Percentiles rank a stretch among this genome's conserved stretches.
phyloP scores from a whole-genome alignment of 179 eudicot species.

The Carnegiea gigantea region DNA sequence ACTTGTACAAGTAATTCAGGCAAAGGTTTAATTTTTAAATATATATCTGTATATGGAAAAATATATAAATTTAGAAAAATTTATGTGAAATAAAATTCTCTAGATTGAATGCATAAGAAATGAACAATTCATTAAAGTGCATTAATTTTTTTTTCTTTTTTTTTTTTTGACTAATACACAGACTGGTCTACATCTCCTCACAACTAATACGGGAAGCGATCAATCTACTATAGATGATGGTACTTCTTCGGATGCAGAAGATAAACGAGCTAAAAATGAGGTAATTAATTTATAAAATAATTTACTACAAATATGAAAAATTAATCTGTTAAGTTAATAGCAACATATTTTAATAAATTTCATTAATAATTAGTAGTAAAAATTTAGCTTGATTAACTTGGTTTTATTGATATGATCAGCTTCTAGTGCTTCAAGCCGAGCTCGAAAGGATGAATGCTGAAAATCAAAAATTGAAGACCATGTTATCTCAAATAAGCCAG shows the following conservation, averaged over 20 bases:
- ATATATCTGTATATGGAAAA: too few relatives aligned
- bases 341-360: background rate
- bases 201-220: conserved; percentile 66
- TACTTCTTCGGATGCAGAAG: conserved; percentile 51
- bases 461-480: conserved; percentile 63
- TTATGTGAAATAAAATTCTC: background rate
- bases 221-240: conserved; percentile 73
- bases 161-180: conserved; percentile 13
- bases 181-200: conserved; percentile 76
- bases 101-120: background rate
- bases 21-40: background rate
- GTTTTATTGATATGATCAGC: conserved; percentile 32
- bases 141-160: background rate
- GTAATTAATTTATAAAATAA: conserved; percentile 29
- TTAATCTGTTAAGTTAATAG: background rate
- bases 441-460: conserved; percentile 62
- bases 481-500: conserved; percentile 58
- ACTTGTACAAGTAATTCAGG: background rate
- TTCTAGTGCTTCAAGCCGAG: conserved; percentile 56
- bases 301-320: background rate
- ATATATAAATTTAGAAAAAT: background rate
- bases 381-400: background rate
- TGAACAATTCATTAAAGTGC: background rate
- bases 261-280: conserved; percentile 60
- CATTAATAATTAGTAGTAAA: background rate